Conservation (phyloP, 352 stramenopile species). For the Pythium dissimile region DNA sequence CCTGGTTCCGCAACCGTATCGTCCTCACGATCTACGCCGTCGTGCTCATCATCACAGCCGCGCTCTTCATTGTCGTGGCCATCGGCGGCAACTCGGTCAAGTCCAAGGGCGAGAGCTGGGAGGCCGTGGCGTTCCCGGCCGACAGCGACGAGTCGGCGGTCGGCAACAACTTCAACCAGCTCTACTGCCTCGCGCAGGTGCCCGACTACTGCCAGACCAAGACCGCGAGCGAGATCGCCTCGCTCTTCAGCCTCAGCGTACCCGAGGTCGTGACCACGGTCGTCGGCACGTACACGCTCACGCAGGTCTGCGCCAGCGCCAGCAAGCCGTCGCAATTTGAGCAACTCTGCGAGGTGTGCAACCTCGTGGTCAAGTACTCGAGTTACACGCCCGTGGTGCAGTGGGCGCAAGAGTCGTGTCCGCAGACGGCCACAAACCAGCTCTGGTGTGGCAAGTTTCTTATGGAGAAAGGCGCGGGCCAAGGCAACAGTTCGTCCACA, state of each 20-base stretch:
- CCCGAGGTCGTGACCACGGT: slow-evolving; percentile 29
- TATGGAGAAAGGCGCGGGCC: slow-evolving; percentile 19
- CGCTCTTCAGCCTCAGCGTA: slow-evolving; percentile 21
- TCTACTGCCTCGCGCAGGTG: slow-evolving; percentile 81
- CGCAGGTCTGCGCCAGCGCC: slow-evolving; percentile 35
- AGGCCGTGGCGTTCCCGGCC: slow-evolving; percentile 37
- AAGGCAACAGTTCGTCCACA: background rate
- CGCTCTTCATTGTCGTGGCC: slow-evolving; percentile 62
- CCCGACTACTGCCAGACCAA: slow-evolving; percentile 63
- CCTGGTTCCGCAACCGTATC: slow-evolving; percentile 61
- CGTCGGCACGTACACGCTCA: slow-evolving; percentile 60
- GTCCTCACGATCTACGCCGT: slow-evolving; percentile 67
- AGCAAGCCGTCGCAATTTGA: slow-evolving; percentile 42
- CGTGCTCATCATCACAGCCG: slow-evolving; percentile 54
- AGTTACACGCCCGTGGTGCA: slow-evolving; percentile 61
- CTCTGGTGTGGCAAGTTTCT: slow-evolving; percentile 73
- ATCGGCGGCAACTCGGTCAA: slow-evolving; percentile 55
- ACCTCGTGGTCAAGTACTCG: slow-evolving; percentile 46
- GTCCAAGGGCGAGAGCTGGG: slow-evolving; percentile 53
- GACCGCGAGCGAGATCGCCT: slow-evolving; percentile 10
- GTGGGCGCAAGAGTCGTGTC: slow-evolving; percentile 61
- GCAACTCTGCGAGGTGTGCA: slow-evolving; percentile 57
- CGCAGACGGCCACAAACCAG: slow-evolving; percentile 46
- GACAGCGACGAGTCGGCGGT: slow-evolving; percentile 40
- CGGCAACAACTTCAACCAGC: slow-evolving; percentile 68